These are phyloP conservation scores for Teratosphaeria zuluensis DNA, from an alignment of 2,329 filamentous ascomycete species.

Conservation along the genomic window DNA sequence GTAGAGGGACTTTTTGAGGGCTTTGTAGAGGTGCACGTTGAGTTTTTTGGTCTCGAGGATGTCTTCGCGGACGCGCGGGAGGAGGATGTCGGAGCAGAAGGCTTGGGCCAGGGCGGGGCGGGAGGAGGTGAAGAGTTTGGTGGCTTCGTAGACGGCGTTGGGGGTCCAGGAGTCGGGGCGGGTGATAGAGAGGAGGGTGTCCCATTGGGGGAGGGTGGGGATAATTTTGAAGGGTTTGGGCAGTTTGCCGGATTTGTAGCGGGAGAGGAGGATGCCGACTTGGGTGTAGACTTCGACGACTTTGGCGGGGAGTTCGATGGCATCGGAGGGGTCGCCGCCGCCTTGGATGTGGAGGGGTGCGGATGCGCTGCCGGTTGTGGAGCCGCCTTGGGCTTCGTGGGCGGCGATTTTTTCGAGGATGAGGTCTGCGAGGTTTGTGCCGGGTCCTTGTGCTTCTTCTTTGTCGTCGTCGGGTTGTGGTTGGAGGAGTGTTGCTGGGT, in stretches of 20 bases:
- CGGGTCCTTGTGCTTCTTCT: constrained; percentile 27
- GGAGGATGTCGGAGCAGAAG: constrained; percentile 77
- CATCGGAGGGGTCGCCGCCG: constrained; percentile 59
- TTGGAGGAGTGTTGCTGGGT: constrained; percentile 60
- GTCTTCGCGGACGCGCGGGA: constrained; percentile 85
- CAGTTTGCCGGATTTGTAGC: constrained; percentile 92
- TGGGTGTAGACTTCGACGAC: constrained; percentile 92
- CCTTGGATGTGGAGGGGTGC: constrained; percentile 44
- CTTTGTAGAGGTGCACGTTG: constrained; percentile 90
- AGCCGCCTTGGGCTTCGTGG: constrained; percentile 62
- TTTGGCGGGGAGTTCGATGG: constrained; percentile 78
- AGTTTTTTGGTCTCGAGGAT: constrained; percentile 92
- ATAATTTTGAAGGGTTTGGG: constrained; percentile 98
- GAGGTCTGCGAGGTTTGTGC: constrained; percentile 78
- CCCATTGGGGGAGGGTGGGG: constrained; percentile 85
- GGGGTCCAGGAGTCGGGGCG: constrained; percentile 68
- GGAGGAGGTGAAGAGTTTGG: constrained; percentile 80
- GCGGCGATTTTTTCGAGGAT: constrained; percentile 91
- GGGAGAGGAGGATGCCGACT: constrained; percentile 78
- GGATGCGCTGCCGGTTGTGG: constrained; percentile 41
- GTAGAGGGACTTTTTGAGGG: constrained; percentile 84
- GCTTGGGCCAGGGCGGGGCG: constrained; percentile 71
- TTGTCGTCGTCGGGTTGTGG: constrained; percentile 41
- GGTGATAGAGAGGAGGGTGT: constrained; percentile 77
- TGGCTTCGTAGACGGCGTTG: constrained; percentile 79